Base-by-base conservation (phyloP, 2,329 filamentous ascomycete species). In the Colletotrichum nymphaeae region DNA sequence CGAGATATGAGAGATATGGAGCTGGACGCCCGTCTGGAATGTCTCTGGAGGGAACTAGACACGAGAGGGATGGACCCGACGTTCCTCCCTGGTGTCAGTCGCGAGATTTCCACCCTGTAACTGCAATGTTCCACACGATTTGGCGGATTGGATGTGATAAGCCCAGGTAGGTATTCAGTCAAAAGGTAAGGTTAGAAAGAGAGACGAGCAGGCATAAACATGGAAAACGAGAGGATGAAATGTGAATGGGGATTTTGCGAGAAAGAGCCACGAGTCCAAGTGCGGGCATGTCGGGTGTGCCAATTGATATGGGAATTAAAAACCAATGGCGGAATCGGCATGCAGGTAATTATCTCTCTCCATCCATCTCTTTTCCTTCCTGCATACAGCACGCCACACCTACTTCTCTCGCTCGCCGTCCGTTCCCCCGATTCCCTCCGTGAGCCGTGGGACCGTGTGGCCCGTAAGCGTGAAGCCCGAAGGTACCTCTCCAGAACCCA, bases 61-160 rank as follows among this genome's bases (percentile, higher is more conserved):
- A 72, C 69, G 66, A 72, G 66, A 73, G 71, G 71, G 71, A 73
- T 73, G 65, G 60, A 71, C 42, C 28, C 46, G 6, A 37, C 71
- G 71, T 73, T 73, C 71, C 71, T 73, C 71, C 71, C 71, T 73
- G 56, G 67, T 73, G 71, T 71, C 71, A 73, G 60, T 42, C 9
- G 49, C 19, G 32, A 63, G 30, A 26, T 14, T 19, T 19, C 22
- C 22, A 60, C 57, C 22, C 49, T n/a, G n/a, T 22, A 60, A 49
- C 26, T 52, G 55, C 5, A 64, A 49, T 60, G 64, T 67, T 60
- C 55, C 55, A 67, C 53, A 49, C 53, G 24, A 22, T 19, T 42
- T 16, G 14, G 24, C n/a, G 24, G 24, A n/a, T 52, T 46, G 32
- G 19, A 55, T 12, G 32, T 35, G 32, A 35, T 35, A 35, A 35